Percentiles rank a stretch among this genome's conserved stretches.
These are phyloP conservation scores for Corynascus novoguineensis DNA, from an alignment of 495 filamentous ascomycete genomes.

Conservation along the genomic window DNA sequence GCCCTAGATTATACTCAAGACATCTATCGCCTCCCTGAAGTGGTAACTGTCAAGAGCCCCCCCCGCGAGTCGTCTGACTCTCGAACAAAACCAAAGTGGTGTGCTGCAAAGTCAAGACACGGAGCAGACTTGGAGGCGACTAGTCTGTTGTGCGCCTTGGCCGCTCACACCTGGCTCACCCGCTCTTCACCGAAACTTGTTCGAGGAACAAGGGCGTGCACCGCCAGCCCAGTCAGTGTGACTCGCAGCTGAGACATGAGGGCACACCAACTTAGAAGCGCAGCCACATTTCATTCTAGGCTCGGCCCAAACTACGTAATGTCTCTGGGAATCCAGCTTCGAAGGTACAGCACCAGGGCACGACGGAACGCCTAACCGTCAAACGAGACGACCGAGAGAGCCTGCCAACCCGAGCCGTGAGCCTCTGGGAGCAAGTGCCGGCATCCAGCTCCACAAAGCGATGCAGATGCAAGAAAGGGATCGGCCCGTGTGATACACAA, in stretches of 20 bases:
- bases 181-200: slow-evolving; percentile 24
- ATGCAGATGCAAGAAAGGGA: slow-evolving; percentile 14
- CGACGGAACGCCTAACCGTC: background rate
- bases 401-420: background rate
- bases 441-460: slow-evolving; percentile 14
- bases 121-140: background rate
- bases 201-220: slow-evolving; percentile 13
- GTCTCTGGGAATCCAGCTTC: background rate
- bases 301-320: slow-evolving; percentile 10
- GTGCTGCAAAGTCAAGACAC: slow-evolving; percentile 4
- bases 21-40: background rate
- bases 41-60: background rate
- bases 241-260: slow-evolving; percentile 33
- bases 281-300: slow-evolving; percentile 10
- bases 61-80: slow-evolving; percentile 5
- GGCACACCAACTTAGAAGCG: slow-evolving; percentile 26
- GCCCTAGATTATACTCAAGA: background rate
- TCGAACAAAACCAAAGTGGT: slow-evolving; percentile 7
- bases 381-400: background rate
- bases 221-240: slow-evolving; percentile 20
- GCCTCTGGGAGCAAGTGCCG: slow-evolving; percentile 11
- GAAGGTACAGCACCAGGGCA: background rate
- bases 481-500: slow-evolving; percentile 15
- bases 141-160: background rate
- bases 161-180: slow-evolving; percentile 2